phyloP scores from a whole-genome alignment of 2,329 filamentous ascomycete genomes.

The Colletotrichum godetiae region DNA sequence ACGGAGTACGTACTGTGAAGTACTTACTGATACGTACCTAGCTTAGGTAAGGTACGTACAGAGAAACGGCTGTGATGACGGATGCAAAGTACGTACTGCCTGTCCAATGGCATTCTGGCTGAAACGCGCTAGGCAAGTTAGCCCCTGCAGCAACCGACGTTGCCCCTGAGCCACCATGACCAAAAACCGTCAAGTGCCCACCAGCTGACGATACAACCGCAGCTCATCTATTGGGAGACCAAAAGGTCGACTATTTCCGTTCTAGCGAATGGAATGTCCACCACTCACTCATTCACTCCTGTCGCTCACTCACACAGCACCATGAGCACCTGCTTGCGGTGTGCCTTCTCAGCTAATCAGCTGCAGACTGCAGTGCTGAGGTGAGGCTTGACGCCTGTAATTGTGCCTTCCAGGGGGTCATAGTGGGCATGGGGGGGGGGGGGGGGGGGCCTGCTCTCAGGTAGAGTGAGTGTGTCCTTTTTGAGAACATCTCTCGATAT shows the following conservation, averaged over 20 bases:
- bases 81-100: neutral
- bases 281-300: neutral
- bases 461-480: neutral
- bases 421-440: no score
- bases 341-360: neutral
- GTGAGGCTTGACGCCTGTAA: neutral
- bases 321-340: no score
- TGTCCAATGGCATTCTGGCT: conserved; percentile 30
- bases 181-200: neutral
- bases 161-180: conserved; percentile 23
- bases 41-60: neutral
- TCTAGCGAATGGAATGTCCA: neutral
- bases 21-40: no score
- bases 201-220: conserved; percentile 10
- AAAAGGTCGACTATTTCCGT: neutral
- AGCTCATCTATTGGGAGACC: neutral
- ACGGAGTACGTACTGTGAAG: neutral
- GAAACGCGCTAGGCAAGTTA: conserved; percentile 26
- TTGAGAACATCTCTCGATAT: neutral
- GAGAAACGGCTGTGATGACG: neutral
- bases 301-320: neutral
- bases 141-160: conserved; percentile 25
- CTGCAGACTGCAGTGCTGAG: neutral
- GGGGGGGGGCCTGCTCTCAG: neutral
- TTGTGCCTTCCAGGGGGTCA: neutral